Evolutionary conservation across 2,329 filamentous ascomycete species (phyloP), one percentile per base, ranked within the genome.

Genomic region (Diaporthe ilicicola): DNA sequence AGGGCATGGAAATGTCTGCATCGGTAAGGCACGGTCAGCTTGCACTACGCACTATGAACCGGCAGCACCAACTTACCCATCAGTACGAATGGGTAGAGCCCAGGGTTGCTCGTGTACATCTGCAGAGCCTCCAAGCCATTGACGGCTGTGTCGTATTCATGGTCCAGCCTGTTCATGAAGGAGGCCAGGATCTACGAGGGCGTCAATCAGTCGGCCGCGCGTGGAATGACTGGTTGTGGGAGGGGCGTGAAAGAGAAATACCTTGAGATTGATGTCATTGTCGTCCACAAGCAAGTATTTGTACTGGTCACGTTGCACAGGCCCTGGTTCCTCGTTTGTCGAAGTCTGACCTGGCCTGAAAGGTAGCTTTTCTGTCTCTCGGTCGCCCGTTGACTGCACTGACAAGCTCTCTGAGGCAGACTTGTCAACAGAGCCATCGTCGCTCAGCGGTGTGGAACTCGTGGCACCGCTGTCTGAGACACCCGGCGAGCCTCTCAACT

Each of bases 101-200:
- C 77, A 2, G 74, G 71, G 4, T 76, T 72, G 9, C 74, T 74
- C 55, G 83, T 79, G 70, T 84, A 85, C 37, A 77, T 77, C 8
- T 84, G 77, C 0, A 88, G 81, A 2, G 86, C 86, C 75, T 87
- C 82, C 1, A 83, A 78, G 8, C 86, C 86, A 73, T 88, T 82
- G 27, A 76, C 77, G 1, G 85, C 86, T 17, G 81, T 82, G n/a
- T 80, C 78, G 19, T 81, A 78, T 4, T 79, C 77, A n/a, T 77
- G 82, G 2, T 82, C 79, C 5, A 81, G 76, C 67, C 80, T 83
- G 2, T 76, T 75, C 50, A 83, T 79, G 29, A 81, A 82, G 0
- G 80, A 81, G 0, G 75, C 74, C 0, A 85, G 76, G 2, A 85
- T 76, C 46, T 79, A 78, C 32, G 32, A 34, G 32, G 32, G 32